Conservation (phyloP, 345 rosid genomes). For the Populus simonii region DNA sequence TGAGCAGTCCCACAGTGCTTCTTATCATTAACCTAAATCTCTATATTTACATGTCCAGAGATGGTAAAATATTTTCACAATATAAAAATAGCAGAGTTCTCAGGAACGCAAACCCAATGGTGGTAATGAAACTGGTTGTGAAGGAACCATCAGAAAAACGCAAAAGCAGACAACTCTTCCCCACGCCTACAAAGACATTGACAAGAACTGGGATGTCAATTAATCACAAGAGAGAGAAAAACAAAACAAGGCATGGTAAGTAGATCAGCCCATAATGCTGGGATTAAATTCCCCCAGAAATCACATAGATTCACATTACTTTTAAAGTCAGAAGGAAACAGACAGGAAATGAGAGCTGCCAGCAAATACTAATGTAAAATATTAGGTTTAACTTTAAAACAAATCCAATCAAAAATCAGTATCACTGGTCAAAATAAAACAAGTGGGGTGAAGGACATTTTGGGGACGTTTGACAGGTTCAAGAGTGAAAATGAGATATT, state of each 20-base stretch:
- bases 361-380: background rate
- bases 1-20: background rate
- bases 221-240: background rate
- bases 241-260: background rate
- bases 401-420: background rate
- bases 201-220: background rate
- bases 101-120: constrained; percentile 59
- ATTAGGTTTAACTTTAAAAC: background rate
- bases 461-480: background rate
- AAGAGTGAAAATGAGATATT: background rate
- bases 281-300: background rate
- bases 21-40: background rate
- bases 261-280: background rate
- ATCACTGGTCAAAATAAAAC: background rate
- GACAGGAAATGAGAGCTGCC: background rate
- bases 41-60: background rate
- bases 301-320: background rate
- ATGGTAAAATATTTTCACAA: background rate
- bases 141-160: constrained; percentile 93
- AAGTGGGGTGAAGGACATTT: background rate
- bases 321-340: background rate
- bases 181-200: constrained; percentile 60
- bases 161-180: constrained; percentile 82
- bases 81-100: constrained; percentile 1
- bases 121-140: constrained; percentile 85